These are phyloP conservation scores for Neurospora sp. DNA, from an alignment of 495 filamentous ascomycete genomes.

Conservation along the genomic window DNA sequence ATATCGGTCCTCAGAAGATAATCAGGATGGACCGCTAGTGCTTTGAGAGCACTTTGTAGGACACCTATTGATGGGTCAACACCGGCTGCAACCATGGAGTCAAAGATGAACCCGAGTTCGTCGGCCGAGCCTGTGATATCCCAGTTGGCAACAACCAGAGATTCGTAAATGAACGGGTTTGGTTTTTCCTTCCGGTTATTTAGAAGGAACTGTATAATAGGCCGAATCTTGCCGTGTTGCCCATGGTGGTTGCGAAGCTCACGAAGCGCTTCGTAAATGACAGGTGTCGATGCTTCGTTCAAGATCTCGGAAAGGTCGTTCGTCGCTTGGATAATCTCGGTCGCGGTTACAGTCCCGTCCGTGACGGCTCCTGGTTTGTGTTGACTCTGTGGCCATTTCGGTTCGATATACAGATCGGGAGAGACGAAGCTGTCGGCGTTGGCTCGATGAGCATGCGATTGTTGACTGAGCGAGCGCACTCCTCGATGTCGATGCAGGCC, in stretches of 20 bases:
- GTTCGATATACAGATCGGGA: background rate
- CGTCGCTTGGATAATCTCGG: background rate
- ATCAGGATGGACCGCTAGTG: slow-evolving; percentile 75
- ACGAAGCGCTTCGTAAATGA: slow-evolving; percentile 40
- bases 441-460: background rate
- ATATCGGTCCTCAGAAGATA: slow-evolving; percentile 63
- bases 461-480: background rate
- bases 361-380: background rate
- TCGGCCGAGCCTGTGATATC: slow-evolving; percentile 55
- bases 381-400: background rate
- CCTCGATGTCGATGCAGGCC: background rate
- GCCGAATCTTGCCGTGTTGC: slow-evolving; percentile 14
- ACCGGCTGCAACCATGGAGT: slow-evolving; percentile 55
- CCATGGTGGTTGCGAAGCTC: slow-evolving; percentile 17
- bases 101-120: slow-evolving; percentile 47
- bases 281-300: slow-evolving; percentile 11
- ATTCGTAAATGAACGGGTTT: slow-evolving; percentile 57
- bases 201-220: slow-evolving; percentile 48
- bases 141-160: slow-evolving; percentile 61
- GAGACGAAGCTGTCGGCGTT: background rate
- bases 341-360: background rate
- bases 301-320: background rate
- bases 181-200: slow-evolving; percentile 52
- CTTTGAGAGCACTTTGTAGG: slow-evolving; percentile 55
- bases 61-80: slow-evolving; percentile 53